phyloP scores from a whole-genome alignment of 2,329 filamentous ascomycete genomes.

The Colletotrichum acutatum region DNA sequence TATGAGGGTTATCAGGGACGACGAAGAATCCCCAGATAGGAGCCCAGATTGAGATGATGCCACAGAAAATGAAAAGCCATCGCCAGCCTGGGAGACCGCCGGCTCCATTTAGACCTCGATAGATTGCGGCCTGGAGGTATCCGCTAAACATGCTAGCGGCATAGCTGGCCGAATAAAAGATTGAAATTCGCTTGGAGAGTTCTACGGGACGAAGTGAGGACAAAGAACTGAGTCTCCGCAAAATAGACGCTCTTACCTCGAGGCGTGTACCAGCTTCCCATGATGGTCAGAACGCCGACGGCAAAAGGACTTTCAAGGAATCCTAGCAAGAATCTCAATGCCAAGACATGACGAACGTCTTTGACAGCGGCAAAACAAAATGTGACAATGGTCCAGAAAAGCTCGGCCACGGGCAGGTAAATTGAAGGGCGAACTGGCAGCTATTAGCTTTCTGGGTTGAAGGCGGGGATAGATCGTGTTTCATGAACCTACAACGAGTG shows the following conservation, averaged over 20 bases:
- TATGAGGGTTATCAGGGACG: conserved; percentile 34
- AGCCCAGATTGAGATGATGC: conserved; percentile 39
- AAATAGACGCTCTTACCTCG: not conserved
- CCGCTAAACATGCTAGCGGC: not conserved
- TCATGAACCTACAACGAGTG: not conserved
- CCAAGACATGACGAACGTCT: not conserved
- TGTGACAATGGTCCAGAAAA: not conserved
- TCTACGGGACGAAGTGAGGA: not conserved
- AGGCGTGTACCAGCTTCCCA: not conserved
- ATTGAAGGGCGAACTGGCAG: not conserved
- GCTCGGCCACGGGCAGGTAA: not conserved
- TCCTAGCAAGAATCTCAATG: not conserved
- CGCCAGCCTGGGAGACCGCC: conserved; percentile 42
- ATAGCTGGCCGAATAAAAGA: not conserved
- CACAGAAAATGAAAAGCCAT: conserved; percentile 54
- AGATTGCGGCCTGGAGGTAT: not conserved
- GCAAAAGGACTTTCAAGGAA: not conserved
- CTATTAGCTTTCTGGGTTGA: not conserved
- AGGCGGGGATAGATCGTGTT: not conserved
- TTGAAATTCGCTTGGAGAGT: not conserved
- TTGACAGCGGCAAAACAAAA: not conserved
- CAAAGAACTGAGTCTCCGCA: not conserved
- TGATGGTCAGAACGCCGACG: not conserved
- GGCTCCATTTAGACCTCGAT: not conserved
- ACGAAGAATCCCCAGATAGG: conserved; percentile 36